A percentile compares a stretch with the other conserved stretches of the same genome.
These are phyloP conservation scores for Smittium mucronatum DNA, from an alignment of 371 early-diverging fungal species.

Conservation along the genomic window DNA sequence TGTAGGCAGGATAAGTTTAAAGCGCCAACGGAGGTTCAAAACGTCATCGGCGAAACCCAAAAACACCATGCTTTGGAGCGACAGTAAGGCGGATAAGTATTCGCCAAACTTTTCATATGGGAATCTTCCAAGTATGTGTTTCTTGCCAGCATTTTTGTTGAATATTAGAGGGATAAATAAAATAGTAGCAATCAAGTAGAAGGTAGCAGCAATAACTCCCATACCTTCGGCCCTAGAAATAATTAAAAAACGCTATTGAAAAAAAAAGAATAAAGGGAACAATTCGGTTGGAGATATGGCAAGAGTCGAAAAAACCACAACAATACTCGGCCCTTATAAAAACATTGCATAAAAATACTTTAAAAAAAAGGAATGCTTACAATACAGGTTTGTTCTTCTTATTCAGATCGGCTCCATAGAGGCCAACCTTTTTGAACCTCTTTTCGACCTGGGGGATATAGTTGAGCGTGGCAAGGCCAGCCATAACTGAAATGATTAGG, in stretches of 20 bases:
- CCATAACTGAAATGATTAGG: conserved; percentile 47
- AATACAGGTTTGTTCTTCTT: conserved; percentile 57
- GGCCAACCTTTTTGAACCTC: conserved; percentile 53
- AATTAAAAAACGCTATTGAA: conserved; percentile 24
- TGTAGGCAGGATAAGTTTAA: conserved; percentile 88
- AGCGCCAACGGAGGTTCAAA: conserved; percentile 87
- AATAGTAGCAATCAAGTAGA: conserved; percentile 76
- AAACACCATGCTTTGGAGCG: conserved; percentile 85
- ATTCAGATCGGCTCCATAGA: conserved; percentile 68
- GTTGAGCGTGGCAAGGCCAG: conserved; percentile 43
- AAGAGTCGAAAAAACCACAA: too few relatives aligned
- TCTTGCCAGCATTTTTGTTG: conserved; percentile 36
- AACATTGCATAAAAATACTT: too few relatives aligned
- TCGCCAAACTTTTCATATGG: conserved; percentile 51
- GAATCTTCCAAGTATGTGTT: conserved; percentile 11
- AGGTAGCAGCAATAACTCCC: conserved; percentile 54
- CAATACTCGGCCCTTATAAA: too few relatives aligned
- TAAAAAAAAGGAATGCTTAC: conserved; percentile 35
- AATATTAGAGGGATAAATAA: conserved; percentile 88
- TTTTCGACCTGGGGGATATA: conserved; percentile 41
- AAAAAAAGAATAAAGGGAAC: neutral
- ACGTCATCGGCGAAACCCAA: conserved; percentile 98
- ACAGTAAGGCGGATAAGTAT: conserved; percentile 72
- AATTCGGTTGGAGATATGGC: too few relatives aligned
- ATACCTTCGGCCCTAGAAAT: conserved; percentile 56